Evolutionary conservation across 495 filamentous ascomycete genomes (phyloP).

Genomic region (Apiosordaria backusii): DNA sequence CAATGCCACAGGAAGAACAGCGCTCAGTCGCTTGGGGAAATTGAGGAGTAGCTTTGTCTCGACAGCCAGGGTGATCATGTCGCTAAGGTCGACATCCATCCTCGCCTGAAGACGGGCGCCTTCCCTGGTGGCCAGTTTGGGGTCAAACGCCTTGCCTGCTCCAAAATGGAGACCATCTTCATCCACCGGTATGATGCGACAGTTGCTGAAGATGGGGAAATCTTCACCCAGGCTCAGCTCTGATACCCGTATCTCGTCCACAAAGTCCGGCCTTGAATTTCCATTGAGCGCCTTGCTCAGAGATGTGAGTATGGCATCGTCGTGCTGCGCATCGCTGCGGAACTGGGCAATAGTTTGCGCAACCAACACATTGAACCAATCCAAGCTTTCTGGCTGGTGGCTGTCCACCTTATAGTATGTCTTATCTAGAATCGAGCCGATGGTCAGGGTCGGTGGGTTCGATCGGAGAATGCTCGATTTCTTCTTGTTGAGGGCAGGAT

Average conservation of each 20-base stretch:
- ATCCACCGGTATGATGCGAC: constrained; percentile 82
- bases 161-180: constrained; percentile 56
- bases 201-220: constrained; percentile 98
- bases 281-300: constrained; percentile 85
- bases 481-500: constrained; percentile 61
- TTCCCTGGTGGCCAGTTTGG: constrained; percentile 51
- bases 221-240: constrained; percentile 93
- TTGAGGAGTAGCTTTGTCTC: constrained; percentile 94
- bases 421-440: constrained; percentile 86
- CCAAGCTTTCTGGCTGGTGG: constrained; percentile 96
- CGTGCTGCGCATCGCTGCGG: constrained; percentile 79
- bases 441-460: constrained; percentile 61
- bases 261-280: constrained; percentile 77
- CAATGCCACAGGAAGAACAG: constrained; percentile 88
- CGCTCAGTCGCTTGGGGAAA: constrained; percentile 82
- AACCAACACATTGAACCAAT: constrained; percentile 98
- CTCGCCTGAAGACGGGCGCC: constrained; percentile 78
- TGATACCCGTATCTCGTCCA: constrained; percentile 89
- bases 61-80: constrained; percentile 88
- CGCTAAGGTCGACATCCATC: constrained; percentile 95
- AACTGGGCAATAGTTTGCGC: constrained; percentile 97
- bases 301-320: constrained; percentile 92
- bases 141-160: constrained; percentile 46
- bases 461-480: constrained; percentile 68
- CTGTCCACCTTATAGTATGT: constrained; percentile 97